Evolutionary conservation across 495 filamentous ascomycete genomes (phyloP).

Genomic region (Baudoinia panamericana): DNA sequence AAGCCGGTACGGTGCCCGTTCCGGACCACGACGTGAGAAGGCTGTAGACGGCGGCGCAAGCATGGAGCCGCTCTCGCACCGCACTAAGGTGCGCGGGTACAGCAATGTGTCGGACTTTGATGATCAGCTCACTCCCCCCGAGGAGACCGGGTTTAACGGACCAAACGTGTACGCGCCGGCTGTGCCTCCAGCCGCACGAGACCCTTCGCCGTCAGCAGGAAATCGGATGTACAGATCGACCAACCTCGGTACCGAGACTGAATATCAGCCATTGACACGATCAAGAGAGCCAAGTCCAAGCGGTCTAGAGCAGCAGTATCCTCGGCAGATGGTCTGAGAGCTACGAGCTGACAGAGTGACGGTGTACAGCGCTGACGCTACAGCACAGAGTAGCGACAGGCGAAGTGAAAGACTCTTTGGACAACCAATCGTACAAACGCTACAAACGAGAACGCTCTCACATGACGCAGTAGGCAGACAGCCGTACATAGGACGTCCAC

Average conservation of each 20-base stretch:
- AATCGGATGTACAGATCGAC: no score
- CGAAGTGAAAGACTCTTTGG: no score
- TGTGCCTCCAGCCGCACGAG: constrained; percentile 5
- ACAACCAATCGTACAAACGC: no score
- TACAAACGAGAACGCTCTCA: no score
- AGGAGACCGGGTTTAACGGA: neutral
- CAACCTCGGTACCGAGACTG: no score
- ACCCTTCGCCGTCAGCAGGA: constrained; percentile 4
- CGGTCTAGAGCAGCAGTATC: constrained; percentile 1
- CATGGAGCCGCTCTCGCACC: constrained; percentile 12
- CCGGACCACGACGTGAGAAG: constrained; percentile 3
- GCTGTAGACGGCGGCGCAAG: neutral
- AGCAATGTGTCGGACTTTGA: constrained; percentile 9
- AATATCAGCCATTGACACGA: constrained; percentile 7
- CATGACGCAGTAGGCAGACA: no score
- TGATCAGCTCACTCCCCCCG: constrained; percentile 1
- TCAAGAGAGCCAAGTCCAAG: constrained; percentile 13
- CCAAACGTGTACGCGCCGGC: neutral
- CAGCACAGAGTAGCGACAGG: no score
- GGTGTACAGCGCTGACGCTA: no score
- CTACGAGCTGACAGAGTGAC: no score
- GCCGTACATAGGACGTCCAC: no score
- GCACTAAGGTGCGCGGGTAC: constrained; percentile 7
- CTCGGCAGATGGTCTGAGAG: constrained; percentile 2
- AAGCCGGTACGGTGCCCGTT: constrained; percentile 5